Percentiles rank a stretch among this genome's conserved stretches.
Evolutionary conservation across 2,329 filamentous ascomycete genomes (phyloP).

Genomic region (Calonectria pseudoturangicola): DNA sequence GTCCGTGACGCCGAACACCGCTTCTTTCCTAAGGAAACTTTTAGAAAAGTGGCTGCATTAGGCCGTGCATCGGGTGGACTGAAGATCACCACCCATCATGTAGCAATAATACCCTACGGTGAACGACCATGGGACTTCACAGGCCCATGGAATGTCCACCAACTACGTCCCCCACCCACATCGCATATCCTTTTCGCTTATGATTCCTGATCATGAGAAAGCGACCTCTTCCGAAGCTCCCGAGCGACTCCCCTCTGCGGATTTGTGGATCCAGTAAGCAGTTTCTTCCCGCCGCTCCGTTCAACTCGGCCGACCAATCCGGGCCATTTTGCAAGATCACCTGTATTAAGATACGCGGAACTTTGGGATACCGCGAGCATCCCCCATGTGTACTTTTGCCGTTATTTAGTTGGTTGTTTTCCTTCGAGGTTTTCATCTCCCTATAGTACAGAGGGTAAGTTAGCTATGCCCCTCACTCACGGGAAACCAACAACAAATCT

Average conservation of each 20-base stretch:
- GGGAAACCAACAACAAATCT: neutral
- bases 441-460: neutral
- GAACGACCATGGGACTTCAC: neutral
- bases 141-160: neutral
- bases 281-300: neutral
- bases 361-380: neutral
- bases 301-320: conserved; percentile 1
- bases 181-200: neutral
- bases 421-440: neutral
- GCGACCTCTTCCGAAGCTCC: conserved; percentile 4
- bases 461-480: neutral
- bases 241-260: neutral
- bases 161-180: conserved; percentile 1
- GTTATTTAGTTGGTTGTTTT: neutral
- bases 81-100: conserved; percentile 11
- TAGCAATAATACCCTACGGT: neutral
- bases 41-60: conserved; percentile 6
- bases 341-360: too few species aligned
- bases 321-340: neutral
- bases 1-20: neutral
- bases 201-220: neutral
- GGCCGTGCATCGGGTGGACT: neutral
- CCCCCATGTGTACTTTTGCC: neutral
- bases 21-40: neutral
- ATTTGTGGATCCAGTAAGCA: conserved; percentile 1